phyloP scores from a whole-genome alignment of 2,329 filamentous ascomycete genomes.

The Nemania serpens region DNA sequence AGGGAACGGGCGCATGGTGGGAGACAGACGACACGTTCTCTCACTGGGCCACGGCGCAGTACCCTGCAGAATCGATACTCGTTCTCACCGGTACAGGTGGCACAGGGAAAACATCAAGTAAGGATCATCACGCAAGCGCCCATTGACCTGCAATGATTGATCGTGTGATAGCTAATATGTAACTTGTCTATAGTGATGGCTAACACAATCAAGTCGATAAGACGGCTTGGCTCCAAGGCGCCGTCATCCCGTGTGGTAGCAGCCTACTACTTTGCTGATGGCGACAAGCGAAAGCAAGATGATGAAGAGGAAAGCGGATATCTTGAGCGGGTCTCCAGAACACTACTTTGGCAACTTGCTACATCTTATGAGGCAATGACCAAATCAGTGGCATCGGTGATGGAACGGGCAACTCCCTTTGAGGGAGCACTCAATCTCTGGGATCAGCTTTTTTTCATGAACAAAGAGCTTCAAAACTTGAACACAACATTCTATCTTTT shows the following conservation, averaged over 20 bases:
- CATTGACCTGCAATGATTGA: background rate
- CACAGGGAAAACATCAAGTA: constrained; percentile 42
- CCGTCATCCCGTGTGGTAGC: constrained; percentile 36
- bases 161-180: background rate
- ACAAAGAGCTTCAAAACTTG: constrained; percentile 38
- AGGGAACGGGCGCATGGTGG: constrained; percentile 40
- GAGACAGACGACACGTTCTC: constrained; percentile 29
- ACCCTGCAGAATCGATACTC: constrained; percentile 33
- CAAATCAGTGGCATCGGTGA: constrained; percentile 38
- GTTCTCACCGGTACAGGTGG: constrained; percentile 38
- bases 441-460: constrained; percentile 41
- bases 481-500: constrained; percentile 43
- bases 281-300: constrained; percentile 39
- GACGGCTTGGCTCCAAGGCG: constrained; percentile 30
- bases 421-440: constrained; percentile 39
- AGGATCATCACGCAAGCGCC: background rate
- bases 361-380: constrained; percentile 42
- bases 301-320: constrained; percentile 34
- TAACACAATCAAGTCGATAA: constrained; percentile 38
- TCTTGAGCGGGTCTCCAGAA: constrained; percentile 35
- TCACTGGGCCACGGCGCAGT: constrained; percentile 33
- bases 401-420: constrained; percentile 36
- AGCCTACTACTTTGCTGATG: constrained; percentile 40
- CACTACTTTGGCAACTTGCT: constrained; percentile 42
- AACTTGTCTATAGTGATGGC: constrained; percentile 33